These are phyloP conservation scores for Dothistroma pini DNA, from an alignment of 2,329 filamentous ascomycete species.

Conservation along the genomic window DNA sequence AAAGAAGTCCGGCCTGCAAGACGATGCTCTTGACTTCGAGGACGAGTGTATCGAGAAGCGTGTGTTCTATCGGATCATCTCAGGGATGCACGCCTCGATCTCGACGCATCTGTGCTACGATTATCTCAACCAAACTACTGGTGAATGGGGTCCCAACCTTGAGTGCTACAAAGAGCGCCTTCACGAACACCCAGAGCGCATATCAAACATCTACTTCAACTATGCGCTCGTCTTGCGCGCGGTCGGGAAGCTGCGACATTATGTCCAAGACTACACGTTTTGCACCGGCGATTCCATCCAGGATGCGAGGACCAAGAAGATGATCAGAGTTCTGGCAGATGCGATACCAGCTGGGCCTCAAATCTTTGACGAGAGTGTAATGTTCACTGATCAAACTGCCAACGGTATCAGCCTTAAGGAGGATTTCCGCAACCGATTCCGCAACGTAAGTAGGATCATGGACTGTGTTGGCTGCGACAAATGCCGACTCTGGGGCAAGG, in stretches of 20 bases:
- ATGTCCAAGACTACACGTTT: slow-evolving; percentile 81
- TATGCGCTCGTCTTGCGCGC: slow-evolving; percentile 93
- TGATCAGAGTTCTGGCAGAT: slow-evolving; percentile 72
- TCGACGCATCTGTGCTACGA: slow-evolving; percentile 95
- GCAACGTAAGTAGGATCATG: slow-evolving; percentile 95
- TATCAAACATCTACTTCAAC: slow-evolving; percentile 99
- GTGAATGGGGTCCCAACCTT: slow-evolving; percentile 86
- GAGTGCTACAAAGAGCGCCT: slow-evolving; percentile 85
- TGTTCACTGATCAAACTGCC: slow-evolving; percentile 67
- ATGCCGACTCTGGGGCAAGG: slow-evolving; percentile 94
- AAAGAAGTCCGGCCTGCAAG: slow-evolving; percentile 45
- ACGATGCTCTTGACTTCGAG: slow-evolving; percentile 69
- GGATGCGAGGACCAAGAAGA: slow-evolving; percentile 73
- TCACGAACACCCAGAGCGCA: slow-evolving; percentile 78
- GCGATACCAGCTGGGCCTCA: slow-evolving; percentile 63
- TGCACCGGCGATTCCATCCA: slow-evolving; percentile 81
- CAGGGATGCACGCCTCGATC: slow-evolving; percentile 97
- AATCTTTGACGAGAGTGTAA: slow-evolving; percentile 91
- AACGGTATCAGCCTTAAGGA: slow-evolving; percentile 74
- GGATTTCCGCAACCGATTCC: slow-evolving; percentile 94
- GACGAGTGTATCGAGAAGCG: slow-evolving; percentile 97
- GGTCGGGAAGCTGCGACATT: slow-evolving; percentile 81
- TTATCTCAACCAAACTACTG: slow-evolving; percentile 91
- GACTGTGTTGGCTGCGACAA: slow-evolving; percentile 99
- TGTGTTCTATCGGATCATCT: slow-evolving; percentile 94